Evolutionary conservation across 2,329 filamentous ascomycete species (phyloP).

Genomic region (Bimuria novae-zelandiae): DNA sequence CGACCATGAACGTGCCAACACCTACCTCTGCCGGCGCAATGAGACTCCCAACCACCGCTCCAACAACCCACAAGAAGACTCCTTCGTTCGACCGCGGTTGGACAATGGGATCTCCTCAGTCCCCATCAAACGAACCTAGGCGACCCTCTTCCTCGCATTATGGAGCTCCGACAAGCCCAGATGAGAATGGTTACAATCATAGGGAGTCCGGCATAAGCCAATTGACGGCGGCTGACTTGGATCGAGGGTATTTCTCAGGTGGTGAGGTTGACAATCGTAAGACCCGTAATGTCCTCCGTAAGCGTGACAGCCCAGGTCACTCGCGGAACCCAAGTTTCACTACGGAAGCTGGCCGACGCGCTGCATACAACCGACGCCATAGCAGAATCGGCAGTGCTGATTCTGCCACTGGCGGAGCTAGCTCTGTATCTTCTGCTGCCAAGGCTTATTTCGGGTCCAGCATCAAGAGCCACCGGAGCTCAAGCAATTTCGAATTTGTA

Average conservation of each 20-base stretch:
- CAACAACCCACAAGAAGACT: conserved; percentile 55
- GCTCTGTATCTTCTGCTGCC: conserved; percentile 59
- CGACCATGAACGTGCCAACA: conserved; percentile 49
- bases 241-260: conserved; percentile 92
- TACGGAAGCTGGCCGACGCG: conserved; percentile 59
- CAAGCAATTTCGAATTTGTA: conserved; percentile 56
- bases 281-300: conserved; percentile 71
- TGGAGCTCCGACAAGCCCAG: conserved; percentile 35
- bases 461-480: conserved; percentile 40
- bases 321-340: conserved; percentile 77
- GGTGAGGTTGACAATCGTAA: conserved; percentile 78
- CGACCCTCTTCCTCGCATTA: conserved; percentile 43
- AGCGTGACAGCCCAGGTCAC: conserved; percentile 70
- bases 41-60: conserved; percentile 25
- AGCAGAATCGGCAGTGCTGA: conserved; percentile 80
- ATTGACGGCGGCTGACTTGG: conserved; percentile 62
- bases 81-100: conserved; percentile 64
- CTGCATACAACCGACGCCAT: conserved; percentile 68
- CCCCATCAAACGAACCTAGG: conserved; percentile 31
- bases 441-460: conserved; percentile 71
- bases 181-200: conserved; percentile 29
- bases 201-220: conserved; percentile 38
- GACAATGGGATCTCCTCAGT: conserved; percentile 55
- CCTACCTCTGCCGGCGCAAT: conserved; percentile 23
- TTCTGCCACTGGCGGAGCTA: conserved; percentile 65